phyloP scores from a whole-genome alignment of 192 early-diverging fungal genomes.

The Linnemannia exigua region DNA sequence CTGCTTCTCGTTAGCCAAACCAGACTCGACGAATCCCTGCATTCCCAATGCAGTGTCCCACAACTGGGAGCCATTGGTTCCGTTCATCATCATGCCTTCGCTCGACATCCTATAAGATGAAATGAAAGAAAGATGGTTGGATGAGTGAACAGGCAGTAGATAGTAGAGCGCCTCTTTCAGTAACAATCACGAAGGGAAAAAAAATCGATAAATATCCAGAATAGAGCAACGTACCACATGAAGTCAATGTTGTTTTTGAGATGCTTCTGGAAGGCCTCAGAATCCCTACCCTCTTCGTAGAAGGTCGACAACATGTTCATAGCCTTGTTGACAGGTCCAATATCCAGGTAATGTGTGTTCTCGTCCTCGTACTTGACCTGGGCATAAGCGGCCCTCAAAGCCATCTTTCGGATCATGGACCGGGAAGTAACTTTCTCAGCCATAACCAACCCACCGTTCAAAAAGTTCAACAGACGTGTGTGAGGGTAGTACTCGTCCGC shows the following conservation, averaged over 20 bases:
- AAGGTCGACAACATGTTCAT: slow-evolving; percentile 93
- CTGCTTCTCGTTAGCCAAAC: slow-evolving; percentile 77
- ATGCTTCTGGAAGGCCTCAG: slow-evolving; percentile 82
- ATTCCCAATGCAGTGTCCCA: slow-evolving; percentile 95
- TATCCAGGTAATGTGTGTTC: slow-evolving; percentile 90
- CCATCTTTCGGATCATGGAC: slow-evolving; percentile 70
- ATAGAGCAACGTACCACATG: slow-evolving; percentile 74
- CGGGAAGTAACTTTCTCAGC: slow-evolving; percentile 78
- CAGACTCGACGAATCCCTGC: slow-evolving; percentile 87
- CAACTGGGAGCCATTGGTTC: slow-evolving; percentile 97
- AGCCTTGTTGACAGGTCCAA: slow-evolving; percentile 96
- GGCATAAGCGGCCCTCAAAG: slow-evolving; percentile 80
- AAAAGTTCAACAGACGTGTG: slow-evolving; percentile 78
- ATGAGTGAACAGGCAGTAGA: no score
- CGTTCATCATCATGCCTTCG: slow-evolving; percentile 94
- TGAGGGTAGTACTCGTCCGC: slow-evolving; percentile 91
- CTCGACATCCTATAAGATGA: slow-evolving; percentile 68
- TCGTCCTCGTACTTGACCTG: slow-evolving; percentile 92
- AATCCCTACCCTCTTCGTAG: slow-evolving; percentile 90
- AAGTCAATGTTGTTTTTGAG: slow-evolving; percentile 82
- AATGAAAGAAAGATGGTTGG: neutral
- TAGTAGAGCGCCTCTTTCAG: no score
- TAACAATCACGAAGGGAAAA: no score
- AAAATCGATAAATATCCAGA: no score
- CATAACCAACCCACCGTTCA: slow-evolving; percentile 70